Base-by-base conservation (phyloP, 441 rosid genomes). In the Adansonia madagascariensis region DNA sequence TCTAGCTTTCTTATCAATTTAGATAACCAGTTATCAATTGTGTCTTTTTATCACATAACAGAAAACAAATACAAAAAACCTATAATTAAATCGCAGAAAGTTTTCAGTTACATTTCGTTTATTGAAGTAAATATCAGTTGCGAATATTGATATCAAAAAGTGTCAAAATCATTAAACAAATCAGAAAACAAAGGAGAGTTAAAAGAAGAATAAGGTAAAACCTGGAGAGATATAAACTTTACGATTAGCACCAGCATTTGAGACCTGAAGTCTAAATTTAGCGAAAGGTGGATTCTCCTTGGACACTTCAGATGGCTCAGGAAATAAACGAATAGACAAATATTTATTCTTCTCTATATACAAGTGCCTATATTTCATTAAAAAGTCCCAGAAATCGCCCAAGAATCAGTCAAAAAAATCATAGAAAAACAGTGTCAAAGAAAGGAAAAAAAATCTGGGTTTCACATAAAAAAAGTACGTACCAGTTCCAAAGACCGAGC, bases 401-500 rank as follows among this genome's bases (percentile, higher is more conserved):
- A 35, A 35, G 39, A 35, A 35, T 35, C 39, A 35, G 39, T 35
- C 39, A 35, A 35, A 35, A 60, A 46, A 53, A 44, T 41, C n/a
- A 0, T 12, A 71, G 24, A 55, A 50, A 6, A 10, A 3, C 22
- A 71, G 17, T 7, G 20, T 3, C n/a, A 1, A 35, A 35, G 39
- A 14, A 3, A n/a, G 3, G 18, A 8, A 12, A 61, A 14, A 3
- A 3, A 35, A 63, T 31, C 46, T 41, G 15, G 55, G 44, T 15
- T 11, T 22, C 52, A n/a, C 22, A 43, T 3, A 24, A 52, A 10
- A 12, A 35, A 35, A 35, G 39, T 35, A 35, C 39, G 78, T 80
- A 94, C 97, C 98, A 94, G 87, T 89, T 94, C 98, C 98, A 94
- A 79, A 92, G 89, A 71, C 98, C 98, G 76, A 90, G 84, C 79